Percentiles rank a stretch among this genome's conserved stretches.
phyloP scores from a whole-genome alignment of 169 alveolate species.

The Eimeria maxima region DNA sequence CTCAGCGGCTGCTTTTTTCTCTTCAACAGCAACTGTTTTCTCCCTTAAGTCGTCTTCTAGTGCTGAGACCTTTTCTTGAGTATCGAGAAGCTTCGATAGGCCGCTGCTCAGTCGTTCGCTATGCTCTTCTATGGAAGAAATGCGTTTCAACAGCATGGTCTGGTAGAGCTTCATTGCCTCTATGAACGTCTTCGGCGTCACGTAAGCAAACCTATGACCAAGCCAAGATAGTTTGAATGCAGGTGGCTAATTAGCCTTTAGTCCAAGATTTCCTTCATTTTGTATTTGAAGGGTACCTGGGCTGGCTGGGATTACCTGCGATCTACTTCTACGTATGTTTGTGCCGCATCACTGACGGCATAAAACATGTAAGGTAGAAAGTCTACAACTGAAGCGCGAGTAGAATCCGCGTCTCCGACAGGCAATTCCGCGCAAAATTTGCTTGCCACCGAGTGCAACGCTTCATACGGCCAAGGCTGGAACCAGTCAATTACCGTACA shows the following conservation, averaged over 20 bases:
- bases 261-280: neutral
- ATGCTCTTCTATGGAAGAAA: conserved; percentile 85
- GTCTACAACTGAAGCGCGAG: conserved; percentile 90
- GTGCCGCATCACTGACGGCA: conserved; percentile 82
- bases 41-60: conserved; percentile 93
- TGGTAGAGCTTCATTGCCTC: conserved; percentile 96
- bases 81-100: conserved; percentile 92
- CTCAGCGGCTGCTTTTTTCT: conserved; percentile 96
- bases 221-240: neutral
- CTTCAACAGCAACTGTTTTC: conserved; percentile 94
- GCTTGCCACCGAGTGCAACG: conserved; percentile 95
- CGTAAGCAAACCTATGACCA: conserved; percentile 92
- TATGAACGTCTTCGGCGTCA: conserved; percentile 97
- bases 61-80: conserved; percentile 94
- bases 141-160: conserved; percentile 93
- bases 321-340: conserved; percentile 65
- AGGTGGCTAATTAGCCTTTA: neutral
- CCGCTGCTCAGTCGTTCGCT: conserved; percentile 95
- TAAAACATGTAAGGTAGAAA: conserved; percentile 95
- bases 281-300: neutral
- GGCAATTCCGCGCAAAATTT: conserved; percentile 92
- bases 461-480: conserved; percentile 98
- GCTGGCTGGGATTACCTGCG: conserved; percentile 45
- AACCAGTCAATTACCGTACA: conserved; percentile 97
- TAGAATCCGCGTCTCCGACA: conserved; percentile 90